Evolutionary conservation across 257 asterid species (phyloP), one percentile per base, ranked within the genome.

Genomic region (Solanum medicagineum): DNA sequence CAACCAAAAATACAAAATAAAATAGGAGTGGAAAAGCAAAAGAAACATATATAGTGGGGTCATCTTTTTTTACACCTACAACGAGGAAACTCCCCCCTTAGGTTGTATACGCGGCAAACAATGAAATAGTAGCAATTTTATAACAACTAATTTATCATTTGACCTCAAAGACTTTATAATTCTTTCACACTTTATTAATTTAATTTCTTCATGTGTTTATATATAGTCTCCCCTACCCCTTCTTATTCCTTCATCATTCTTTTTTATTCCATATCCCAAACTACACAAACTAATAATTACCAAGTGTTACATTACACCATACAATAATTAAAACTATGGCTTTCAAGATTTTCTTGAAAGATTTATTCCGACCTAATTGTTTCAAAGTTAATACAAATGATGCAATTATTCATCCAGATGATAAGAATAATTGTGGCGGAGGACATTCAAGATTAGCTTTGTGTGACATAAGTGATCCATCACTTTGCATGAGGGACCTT

Each of bases 311-410:
- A 40, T 40, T 56, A 63, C 70, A 79, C 24, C 59, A 24, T 36
- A 36, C 42, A 36, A 36, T 36, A 62, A 49, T 6, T 20, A 5
- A 16, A 22, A 12, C 29, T 14, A 89, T 89, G 91, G 83, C 79
- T 87, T 55, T 66, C 81, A 87, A 87, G 62, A 62, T 70, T 53
- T 81, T 65, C 55, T 71, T 85, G 87, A 79, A 80, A 79, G 32
- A 45, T 56, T 12, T 86, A 36, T 36, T 36, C 3, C 55, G 85
- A 19, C 88, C 88, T 5, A 49, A 87, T 68, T 90, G 91, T 80
- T 90, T 90, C 82, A 84, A 69, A 40, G 71, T 89, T 26, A 62
- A 71, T n/a, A 83, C 15, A 2, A 20, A 19, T 71, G 63, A 77
- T 77, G 42, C 40, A 47, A 70, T 53, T 13, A 63, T 44, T n/a